Base-by-base conservation (phyloP, 1,284 basidiomycete genomes). In the Apiotrichum mycotoxinovorans region DNA sequence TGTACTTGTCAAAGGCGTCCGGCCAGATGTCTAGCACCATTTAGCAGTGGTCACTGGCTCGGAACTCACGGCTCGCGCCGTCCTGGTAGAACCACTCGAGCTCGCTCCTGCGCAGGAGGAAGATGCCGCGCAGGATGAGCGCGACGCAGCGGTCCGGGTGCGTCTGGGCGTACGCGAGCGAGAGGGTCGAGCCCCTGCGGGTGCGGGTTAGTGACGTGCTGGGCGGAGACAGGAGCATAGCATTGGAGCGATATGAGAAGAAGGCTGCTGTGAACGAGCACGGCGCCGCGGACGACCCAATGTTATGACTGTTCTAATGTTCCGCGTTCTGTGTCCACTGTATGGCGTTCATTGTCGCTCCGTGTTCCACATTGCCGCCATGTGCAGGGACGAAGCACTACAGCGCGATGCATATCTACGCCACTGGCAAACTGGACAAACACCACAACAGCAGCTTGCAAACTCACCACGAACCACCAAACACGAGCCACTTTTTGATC, bases 71-170 rank as follows among this genome's bases (percentile, higher is more conserved):
- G 44, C 62, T 63, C 4, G 69, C 64, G 10, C 71, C 71, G 42
- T 74, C 82, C 79, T 94, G 91, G 77, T 96, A 97, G 80, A 97
- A 96, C 80, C 93, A 97, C 26, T 83, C 81, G 27, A 97, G 82
- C 76, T 98, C 94, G 65, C 85, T 87, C 76, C 85, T 85, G 41
- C 91, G 82, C 34, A 95, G 79, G 10, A 89, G 89, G 69, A 96
- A 96, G 60, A 97, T 93, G 0, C 93, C 93, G 25, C 93, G 84
- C n/a, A 98, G 78, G 27, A 91, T 85, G 20, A 98, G 80, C 27
- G 83, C 86, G 71, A 85, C 86, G 40, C 93, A 89, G 18, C 84
- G 83, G 26, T 88, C 84, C 0, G 93, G 91, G 70, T 96, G 88
- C 4, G 84, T 80, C 79, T 96, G 87, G 5, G 93, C 84, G 74